A percentile compares a stretch with the other conserved stretches of the same genome.
These are phyloP conservation scores for Cryptosporidium canis DNA, from an alignment of 169 alveolate genomes.

Conservation along the genomic window DNA sequence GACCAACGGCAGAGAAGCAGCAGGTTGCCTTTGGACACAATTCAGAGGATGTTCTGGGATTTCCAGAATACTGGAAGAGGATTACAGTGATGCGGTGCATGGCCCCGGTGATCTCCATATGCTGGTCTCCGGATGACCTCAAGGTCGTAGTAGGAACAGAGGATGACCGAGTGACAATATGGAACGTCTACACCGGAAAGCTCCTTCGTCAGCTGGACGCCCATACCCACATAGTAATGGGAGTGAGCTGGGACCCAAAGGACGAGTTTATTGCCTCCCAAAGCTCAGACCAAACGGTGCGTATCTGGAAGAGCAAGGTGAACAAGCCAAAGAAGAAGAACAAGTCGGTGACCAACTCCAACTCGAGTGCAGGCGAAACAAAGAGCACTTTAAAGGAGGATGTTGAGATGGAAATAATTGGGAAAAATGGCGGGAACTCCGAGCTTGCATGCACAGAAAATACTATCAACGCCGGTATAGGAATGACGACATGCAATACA, in stretches of 20 bases:
- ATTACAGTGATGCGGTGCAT: constrained; percentile 58
- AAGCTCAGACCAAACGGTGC: constrained; percentile 83
- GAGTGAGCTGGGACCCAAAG: constrained; percentile 69
- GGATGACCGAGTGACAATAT: constrained; percentile 62
- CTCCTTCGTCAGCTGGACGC: constrained; percentile 64
- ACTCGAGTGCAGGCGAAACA: background rate
- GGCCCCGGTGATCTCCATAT: constrained; percentile 65
- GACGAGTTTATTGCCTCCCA: constrained; percentile 86
- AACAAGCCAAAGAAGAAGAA: constrained; percentile 39
- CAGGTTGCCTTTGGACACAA: constrained; percentile 61
- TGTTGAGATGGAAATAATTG: background rate
- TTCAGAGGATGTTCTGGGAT: constrained; percentile 59
- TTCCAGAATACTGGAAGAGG: constrained; percentile 71
- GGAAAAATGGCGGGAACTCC: background rate
- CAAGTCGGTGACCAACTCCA: constrained; percentile 15
- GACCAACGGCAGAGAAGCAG: constrained; percentile 46
- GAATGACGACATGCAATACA: background rate
- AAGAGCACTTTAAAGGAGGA: background rate
- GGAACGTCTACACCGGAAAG: constrained; percentile 62
- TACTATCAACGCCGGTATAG: background rate
- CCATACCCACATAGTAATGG: constrained; percentile 64
- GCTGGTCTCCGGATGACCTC: constrained; percentile 68
- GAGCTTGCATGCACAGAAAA: constrained; percentile 4
- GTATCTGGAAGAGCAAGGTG: constrained; percentile 53
- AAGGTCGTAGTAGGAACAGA: constrained; percentile 65